These are phyloP conservation scores for Hymenoscyphus occultus DNA, from an alignment of 2,329 filamentous ascomycete genomes.

Conservation along the genomic window DNA sequence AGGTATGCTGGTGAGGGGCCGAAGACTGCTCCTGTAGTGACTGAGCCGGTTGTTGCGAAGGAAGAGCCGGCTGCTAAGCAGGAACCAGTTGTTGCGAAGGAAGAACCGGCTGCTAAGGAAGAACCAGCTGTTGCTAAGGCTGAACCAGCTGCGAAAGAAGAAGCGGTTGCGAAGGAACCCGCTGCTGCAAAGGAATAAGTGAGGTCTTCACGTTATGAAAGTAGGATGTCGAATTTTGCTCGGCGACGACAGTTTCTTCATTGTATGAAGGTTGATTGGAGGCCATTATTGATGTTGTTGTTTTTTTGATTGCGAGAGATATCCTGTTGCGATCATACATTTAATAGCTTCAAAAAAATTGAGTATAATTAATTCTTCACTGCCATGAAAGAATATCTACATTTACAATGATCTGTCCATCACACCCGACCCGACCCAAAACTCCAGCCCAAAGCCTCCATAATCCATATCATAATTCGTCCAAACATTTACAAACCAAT, in stretches of 20 bases:
- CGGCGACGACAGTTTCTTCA: background rate
- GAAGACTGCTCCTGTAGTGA: background rate
- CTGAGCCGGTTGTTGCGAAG: background rate
- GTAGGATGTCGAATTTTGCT: background rate
- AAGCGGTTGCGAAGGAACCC: background rate
- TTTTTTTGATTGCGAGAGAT: slow-evolving; percentile 5
- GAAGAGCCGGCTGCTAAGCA: background rate
- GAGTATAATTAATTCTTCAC: background rate
- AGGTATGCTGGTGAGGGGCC: slow-evolving; percentile 26
- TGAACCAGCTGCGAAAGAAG: background rate
- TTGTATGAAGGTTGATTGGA: background rate
- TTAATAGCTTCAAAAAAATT: background rate
- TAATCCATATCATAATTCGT: background rate
- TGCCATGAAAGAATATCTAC: background rate
- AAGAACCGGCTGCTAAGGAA: background rate
- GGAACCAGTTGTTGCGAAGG: background rate
- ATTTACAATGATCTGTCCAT: background rate
- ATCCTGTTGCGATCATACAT: background rate
- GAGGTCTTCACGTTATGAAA: background rate
- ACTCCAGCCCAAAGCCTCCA: background rate
- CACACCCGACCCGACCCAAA: background rate
- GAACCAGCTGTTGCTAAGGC: background rate
- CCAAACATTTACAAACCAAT: slow-evolving; percentile 1
- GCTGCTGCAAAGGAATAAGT: background rate
- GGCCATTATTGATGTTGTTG: background rate